Evolutionary conservation across 306 rosid genomes (phyloP).

Genomic region (Pueraria montana): DNA sequence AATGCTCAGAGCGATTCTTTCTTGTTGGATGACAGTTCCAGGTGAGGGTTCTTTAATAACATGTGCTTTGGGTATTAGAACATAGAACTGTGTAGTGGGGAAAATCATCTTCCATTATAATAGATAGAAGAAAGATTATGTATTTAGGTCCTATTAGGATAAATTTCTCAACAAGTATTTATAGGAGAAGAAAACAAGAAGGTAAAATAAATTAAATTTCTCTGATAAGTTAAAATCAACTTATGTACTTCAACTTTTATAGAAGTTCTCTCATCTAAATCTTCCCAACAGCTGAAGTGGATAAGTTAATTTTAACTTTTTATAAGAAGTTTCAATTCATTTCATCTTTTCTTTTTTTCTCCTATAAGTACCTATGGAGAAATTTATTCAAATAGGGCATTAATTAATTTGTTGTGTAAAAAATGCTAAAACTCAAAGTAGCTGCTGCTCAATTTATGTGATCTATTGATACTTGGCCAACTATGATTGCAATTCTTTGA

Average conservation of each 20-base stretch:
- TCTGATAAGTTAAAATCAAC: not conserved
- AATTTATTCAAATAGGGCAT: not conserved
- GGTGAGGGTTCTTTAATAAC: conserved; percentile 56
- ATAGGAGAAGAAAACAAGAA: not conserved
- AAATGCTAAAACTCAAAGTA: conserved; percentile 12
- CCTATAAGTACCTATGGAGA: not conserved
- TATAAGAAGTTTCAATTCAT: not conserved
- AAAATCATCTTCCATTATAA: conserved; percentile 2
- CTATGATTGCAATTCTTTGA: conserved; percentile 8
- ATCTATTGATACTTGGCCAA: conserved; percentile 6
- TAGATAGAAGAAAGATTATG: conserved; percentile 7
- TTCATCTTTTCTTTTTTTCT: not conserved
- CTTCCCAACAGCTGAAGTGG: not conserved
- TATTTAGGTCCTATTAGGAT: not conserved
- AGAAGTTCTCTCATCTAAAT: not conserved
- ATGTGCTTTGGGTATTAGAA: not conserved
- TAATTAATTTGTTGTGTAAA: conserved; percentile 1
- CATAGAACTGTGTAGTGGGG: not conserved
- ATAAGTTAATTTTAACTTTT: not conserved
- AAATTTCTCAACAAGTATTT: not conserved
- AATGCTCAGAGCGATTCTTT: conserved; percentile 80
- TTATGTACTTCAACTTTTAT: not conserved
- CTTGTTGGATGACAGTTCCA: conserved; percentile 88
- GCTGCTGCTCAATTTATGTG: conserved; percentile 16
- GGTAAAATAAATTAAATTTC: not conserved